Conservation (phyloP, 768 basidiomycete genomes). For the Lanmaoa pseudosensibilis region DNA sequence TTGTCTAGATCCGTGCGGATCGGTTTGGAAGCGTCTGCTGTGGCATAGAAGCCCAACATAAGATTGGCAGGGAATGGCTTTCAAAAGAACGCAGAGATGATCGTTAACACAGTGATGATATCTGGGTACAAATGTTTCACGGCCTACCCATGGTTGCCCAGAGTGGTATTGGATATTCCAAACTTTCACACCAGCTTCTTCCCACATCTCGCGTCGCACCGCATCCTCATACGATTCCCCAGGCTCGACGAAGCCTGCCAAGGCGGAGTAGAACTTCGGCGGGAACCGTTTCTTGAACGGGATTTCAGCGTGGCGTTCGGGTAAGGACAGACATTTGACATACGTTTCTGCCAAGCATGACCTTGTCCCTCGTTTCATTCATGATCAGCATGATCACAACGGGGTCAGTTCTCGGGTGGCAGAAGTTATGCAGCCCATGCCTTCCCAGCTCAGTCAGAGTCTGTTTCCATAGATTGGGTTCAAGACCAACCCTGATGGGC, state of each 20-base stretch:
- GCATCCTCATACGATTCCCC: constrained; percentile 95
- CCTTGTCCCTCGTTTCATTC: constrained; percentile 75
- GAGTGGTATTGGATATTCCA: constrained; percentile 85
- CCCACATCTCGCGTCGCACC: constrained; percentile 90
- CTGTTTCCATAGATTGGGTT: background rate
- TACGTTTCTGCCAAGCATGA: constrained; percentile 86
- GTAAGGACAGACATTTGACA: constrained; percentile 25
- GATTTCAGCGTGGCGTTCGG: background rate
- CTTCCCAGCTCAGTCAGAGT: constrained; percentile 38
- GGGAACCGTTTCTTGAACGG: constrained; percentile 59
- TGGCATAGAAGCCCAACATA: constrained; percentile 89
- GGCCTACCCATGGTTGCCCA: constrained; percentile 80
- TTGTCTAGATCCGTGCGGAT: constrained; percentile 90
- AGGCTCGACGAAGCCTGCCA: constrained; percentile 94
- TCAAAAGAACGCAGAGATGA: background rate
- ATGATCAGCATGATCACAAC: constrained; percentile 91
- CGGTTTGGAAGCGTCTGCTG: constrained; percentile 67
- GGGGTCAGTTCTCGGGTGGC: constrained; percentile 78
- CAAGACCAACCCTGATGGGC: constrained; percentile 67
- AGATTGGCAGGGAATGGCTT: constrained; percentile 90
- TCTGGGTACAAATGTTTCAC: background rate
- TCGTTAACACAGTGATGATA: background rate
- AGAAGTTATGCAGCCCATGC: constrained; percentile 84
- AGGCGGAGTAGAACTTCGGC: constrained; percentile 76
- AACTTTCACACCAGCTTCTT: constrained; percentile 91